Percentiles rank a stretch among this genome's conserved stretches.
Conservation (phyloP, 2,329 filamentous ascomycete genomes). For the Cordyceps cicadae region DNA sequence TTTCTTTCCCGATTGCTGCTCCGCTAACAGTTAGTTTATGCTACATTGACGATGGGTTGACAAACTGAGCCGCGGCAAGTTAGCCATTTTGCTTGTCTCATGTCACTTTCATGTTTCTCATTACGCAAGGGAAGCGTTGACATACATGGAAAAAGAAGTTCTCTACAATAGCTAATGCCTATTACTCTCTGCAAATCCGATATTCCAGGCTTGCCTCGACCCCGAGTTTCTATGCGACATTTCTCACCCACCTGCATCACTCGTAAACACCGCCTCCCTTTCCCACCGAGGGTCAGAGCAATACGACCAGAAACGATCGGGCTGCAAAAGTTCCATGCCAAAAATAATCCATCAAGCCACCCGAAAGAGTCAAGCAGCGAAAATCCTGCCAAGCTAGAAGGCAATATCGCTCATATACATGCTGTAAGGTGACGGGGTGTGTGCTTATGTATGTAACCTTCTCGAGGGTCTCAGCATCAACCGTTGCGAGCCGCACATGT, state of each 20-base stretch:
- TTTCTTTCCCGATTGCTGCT: not conserved
- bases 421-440: not conserved
- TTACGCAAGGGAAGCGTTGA: not conserved
- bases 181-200: not conserved
- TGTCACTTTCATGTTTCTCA: not conserved
- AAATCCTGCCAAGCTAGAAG: not conserved
- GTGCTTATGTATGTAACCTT: conserved; percentile 3
- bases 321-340: not conserved
- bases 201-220: not conserved
- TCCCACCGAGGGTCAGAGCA: not conserved
- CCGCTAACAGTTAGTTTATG: not conserved
- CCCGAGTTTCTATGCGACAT: not conserved
- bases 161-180: not conserved
- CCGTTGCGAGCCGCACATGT: not conserved
- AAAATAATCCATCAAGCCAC: not conserved
- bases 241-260: not conserved
- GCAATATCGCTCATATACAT: conserved; percentile 2
- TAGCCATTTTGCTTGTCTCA: not conserved
- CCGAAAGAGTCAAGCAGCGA: not conserved
- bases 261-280: not conserved
- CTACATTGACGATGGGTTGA: not conserved
- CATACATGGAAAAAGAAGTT: not conserved
- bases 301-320: not conserved
- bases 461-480: not conserved
- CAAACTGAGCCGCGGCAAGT: too few species aligned